A percentile compares a stretch with the other conserved stretches of the same genome.
phyloP scores from a whole-genome alignment of 73 alveolate genomes.

The Tetrahymena borealis region DNA sequence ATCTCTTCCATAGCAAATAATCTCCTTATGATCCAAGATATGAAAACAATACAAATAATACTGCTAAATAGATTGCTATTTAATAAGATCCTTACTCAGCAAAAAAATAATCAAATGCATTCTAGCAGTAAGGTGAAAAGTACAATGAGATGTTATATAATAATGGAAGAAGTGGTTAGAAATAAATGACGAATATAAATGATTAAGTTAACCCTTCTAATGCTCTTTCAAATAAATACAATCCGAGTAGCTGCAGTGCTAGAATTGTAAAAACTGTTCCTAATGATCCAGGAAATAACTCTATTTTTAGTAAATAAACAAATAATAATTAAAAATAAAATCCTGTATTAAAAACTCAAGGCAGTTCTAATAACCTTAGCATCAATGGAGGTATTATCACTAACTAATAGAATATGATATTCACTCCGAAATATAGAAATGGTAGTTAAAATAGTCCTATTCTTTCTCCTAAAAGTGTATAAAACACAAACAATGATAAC shows the following conservation, averaged over 20 bases:
- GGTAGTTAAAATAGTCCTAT: background rate
- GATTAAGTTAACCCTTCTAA: no score
- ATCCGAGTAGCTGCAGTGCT: background rate
- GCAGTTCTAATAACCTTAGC: background rate
- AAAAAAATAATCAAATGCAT: no score
- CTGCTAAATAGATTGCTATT: no score
- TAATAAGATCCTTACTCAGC: no score
- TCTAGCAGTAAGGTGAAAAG: no score
- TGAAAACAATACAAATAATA: background rate
- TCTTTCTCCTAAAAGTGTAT: background rate
- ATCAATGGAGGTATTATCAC: background rate
- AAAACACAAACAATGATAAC: background rate
- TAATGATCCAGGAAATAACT: background rate
- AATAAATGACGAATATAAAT: no score
- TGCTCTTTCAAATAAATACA: background rate
- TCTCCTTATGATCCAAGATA: background rate
- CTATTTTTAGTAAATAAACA: background rate
- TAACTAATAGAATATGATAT: background rate
- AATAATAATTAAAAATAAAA: background rate
- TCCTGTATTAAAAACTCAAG: background rate
- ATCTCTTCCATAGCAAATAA: background rate
- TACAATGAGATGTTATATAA: background rate
- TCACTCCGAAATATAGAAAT: background rate
- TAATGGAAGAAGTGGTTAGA: no score
- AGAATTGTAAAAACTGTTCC: background rate